Conservation (phyloP, 331 rosid species). For the Malus hybrid region DNA sequence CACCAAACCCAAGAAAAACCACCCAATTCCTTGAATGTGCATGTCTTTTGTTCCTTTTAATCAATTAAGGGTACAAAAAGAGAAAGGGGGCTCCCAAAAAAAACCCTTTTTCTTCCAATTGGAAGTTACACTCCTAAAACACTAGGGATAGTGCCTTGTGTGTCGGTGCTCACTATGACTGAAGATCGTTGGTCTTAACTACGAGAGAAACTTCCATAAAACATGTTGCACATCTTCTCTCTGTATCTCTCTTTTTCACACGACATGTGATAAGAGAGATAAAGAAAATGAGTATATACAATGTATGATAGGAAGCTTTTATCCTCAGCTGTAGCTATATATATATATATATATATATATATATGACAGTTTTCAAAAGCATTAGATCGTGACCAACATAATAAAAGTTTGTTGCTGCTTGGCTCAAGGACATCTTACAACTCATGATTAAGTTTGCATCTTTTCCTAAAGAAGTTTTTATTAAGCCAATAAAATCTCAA, state of each 20-base stretch:
- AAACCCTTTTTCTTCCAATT: background rate
- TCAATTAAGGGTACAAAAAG: background rate
- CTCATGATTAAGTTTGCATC: background rate
- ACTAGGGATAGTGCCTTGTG: background rate
- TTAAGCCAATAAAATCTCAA: background rate
- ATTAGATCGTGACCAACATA: slow-evolving; percentile 1
- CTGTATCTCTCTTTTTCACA: background rate
- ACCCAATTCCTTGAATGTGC: background rate
- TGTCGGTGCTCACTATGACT: background rate
- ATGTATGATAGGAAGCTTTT: background rate
- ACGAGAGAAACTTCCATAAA: background rate
- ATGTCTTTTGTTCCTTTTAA: background rate
- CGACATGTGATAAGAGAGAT: background rate
- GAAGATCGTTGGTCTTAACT: background rate
- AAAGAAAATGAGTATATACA: background rate
- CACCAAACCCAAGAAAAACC: background rate
- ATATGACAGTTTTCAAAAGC: background rate
- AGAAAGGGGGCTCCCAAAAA: background rate
- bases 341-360: background rate
- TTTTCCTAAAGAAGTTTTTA: background rate
- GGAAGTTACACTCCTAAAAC: background rate
- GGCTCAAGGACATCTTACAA: slow-evolving; percentile 14
- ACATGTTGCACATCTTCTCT: background rate
- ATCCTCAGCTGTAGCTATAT: background rate
- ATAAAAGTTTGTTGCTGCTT: slow-evolving; percentile 3